Conservation (phyloP, 352 stramenopile genomes). For the Phytophthora parvispora region DNA sequence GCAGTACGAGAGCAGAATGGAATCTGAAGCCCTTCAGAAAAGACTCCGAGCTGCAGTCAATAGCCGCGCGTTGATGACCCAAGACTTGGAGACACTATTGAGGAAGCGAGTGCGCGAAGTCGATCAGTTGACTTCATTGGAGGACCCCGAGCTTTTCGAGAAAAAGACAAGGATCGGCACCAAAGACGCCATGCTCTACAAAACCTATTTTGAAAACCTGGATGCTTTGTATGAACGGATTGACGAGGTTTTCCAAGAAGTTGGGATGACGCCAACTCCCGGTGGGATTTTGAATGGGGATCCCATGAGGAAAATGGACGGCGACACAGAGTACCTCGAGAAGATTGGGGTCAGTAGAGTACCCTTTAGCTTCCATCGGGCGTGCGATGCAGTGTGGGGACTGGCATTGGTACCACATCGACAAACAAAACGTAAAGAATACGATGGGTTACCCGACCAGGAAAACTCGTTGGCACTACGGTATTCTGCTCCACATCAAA, state of each 20-base stretch:
- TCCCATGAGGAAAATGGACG: conserved; percentile 14
- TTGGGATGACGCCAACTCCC: conserved; percentile 7
- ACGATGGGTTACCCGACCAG: conserved; percentile 22
- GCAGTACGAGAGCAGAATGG: conserved; percentile 32
- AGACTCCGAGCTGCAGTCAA: conserved; percentile 14
- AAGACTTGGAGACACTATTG: conserved; percentile 25
- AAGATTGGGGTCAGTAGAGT: conserved; percentile 21
- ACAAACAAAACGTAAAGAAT: conserved; percentile 12
- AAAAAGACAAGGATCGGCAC: conserved; percentile 19
- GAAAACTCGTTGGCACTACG: conserved; percentile 46
- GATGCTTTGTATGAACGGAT: conserved; percentile 19
- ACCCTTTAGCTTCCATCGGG: conserved; percentile 19
- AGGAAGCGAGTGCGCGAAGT: conserved; percentile 23
- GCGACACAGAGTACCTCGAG: conserved; percentile 30
- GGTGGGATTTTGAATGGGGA: conserved; percentile 22
- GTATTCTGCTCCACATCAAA: conserved; percentile 26
- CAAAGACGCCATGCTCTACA: conserved; percentile 32
- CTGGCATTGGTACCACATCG: conserved; percentile 20
- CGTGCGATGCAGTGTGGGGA: conserved; percentile 32
- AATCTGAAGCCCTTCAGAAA: conserved; percentile 24
- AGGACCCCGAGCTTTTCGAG: conserved; percentile 11
- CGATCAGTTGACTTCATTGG: background rate
- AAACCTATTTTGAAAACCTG: conserved; percentile 34
- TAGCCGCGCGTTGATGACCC: conserved; percentile 31
- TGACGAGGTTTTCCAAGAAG: conserved; percentile 21